Evolutionary conservation across 1,284 basidiomycete species (phyloP).

Genomic region (Cryptococcus sp.): DNA sequence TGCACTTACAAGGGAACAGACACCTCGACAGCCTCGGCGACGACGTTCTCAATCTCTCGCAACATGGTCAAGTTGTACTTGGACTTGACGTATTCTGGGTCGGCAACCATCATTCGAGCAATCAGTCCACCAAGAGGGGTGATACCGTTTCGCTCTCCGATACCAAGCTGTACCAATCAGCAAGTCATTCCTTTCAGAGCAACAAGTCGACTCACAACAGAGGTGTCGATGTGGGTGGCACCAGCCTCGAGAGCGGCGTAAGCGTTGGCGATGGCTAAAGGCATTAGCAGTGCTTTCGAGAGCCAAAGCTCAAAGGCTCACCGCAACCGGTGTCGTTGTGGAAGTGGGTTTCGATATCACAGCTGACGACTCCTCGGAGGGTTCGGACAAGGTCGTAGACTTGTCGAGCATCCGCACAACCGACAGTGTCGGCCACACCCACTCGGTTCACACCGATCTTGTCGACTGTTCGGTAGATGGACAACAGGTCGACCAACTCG

Average conservation of each 20-base stretch:
- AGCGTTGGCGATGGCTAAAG: conserved; percentile 89
- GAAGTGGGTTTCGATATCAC: conserved; percentile 97
- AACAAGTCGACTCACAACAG: conserved; percentile 51
- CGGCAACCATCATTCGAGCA: conserved; percentile 82
- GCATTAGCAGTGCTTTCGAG: neutral
- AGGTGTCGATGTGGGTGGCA: conserved; percentile 98
- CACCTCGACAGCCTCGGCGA: conserved; percentile 97
- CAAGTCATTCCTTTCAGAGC: neutral
- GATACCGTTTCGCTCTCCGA: conserved; percentile 98
- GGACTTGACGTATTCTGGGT: conserved; percentile 97
- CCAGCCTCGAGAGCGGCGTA: conserved; percentile 98
- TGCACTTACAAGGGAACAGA: conserved; percentile 78
- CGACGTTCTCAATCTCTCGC: conserved; percentile 97
- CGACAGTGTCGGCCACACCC: conserved; percentile 98
- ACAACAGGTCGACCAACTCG: conserved; percentile 95
- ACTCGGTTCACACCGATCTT: conserved; percentile 99
- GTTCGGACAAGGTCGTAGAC: conserved; percentile 98
- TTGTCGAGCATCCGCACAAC: conserved; percentile 96
- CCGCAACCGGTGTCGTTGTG: conserved; percentile 94
- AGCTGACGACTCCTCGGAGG: conserved; percentile 86
- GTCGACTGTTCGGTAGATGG: conserved; percentile 99
- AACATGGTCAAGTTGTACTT: conserved; percentile 99
- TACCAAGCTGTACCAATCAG: conserved; percentile 80
- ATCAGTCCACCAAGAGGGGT: conserved; percentile 96
- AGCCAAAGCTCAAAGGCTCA: conserved; percentile 56